phyloP scores from a whole-genome alignment of 176 grass and related monocot species.

The Aechmea fasciata region DNA sequence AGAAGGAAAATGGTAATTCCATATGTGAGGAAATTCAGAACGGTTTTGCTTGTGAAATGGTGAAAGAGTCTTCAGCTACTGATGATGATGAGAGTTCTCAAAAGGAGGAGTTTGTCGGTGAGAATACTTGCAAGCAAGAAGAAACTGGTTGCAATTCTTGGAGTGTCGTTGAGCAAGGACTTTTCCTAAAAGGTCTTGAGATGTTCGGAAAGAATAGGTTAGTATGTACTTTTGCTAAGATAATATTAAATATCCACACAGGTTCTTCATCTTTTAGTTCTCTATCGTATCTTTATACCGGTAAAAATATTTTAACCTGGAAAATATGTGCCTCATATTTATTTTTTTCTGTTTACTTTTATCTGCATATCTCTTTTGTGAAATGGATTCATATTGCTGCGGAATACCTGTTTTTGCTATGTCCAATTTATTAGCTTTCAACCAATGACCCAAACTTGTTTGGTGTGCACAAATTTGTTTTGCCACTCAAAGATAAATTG shows the following conservation, averaged over 20 bases:
- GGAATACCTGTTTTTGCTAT: too few species aligned
- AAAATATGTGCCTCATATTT: too few species aligned
- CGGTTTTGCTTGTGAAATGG: slow-evolving; percentile 39
- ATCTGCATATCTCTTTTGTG: too few species aligned
- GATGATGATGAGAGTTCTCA: slow-evolving; percentile 45
- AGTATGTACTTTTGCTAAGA: slow-evolving; percentile 4
- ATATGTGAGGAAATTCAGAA: slow-evolving; percentile 40
- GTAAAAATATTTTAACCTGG: too few species aligned
- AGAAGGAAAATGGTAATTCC: slow-evolving; percentile 32
- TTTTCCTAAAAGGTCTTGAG: slow-evolving; percentile 85
- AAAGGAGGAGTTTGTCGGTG: slow-evolving; percentile 66
- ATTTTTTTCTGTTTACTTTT: too few species aligned
- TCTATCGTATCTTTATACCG: too few species aligned
- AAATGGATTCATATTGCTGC: too few species aligned
- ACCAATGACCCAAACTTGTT: too few species aligned
- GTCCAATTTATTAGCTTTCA: too few species aligned
- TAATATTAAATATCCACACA: background rate
- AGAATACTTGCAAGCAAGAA: slow-evolving; percentile 55
- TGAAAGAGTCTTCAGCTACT: slow-evolving; percentile 34
- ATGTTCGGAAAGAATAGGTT: slow-evolving; percentile 93
- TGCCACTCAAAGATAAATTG: too few species aligned
- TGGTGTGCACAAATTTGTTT: too few species aligned
- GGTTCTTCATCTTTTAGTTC: too few species aligned
- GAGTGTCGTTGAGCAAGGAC: slow-evolving; percentile 83
- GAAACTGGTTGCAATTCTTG: slow-evolving; percentile 38